A percentile compares a stretch with the other conserved stretches of the same genome.
Conservation (phyloP, 805 yeast genomes). For the Nakazawaea peltata region DNA sequence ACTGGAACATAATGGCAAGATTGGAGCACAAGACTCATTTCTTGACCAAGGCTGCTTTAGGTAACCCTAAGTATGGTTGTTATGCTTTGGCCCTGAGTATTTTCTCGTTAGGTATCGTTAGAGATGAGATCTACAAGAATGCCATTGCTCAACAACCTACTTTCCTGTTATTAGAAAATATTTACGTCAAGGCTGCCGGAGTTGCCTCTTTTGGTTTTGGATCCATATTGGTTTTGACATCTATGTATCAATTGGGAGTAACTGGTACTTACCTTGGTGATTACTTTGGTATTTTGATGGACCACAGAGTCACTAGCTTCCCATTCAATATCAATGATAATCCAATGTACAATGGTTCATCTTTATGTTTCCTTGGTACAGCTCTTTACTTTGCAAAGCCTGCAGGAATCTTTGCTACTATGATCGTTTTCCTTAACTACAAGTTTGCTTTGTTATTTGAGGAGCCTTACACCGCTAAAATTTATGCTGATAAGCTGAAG, state of each 20-base stretch:
- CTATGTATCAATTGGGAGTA: conserved; percentile 90
- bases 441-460: conserved; percentile 77
- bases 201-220: conserved; percentile 54
- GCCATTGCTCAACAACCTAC: conserved; percentile 71
- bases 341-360: conserved; percentile 96
- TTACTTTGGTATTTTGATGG: conserved; percentile 93
- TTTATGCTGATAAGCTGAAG: conserved; percentile 46
- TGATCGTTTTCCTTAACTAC: conserved; percentile 76
- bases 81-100: conserved; percentile 77
- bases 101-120: conserved; percentile 73
- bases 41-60: conserved; percentile 67
- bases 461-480: conserved; percentile 92
- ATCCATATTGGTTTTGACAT: conserved; percentile 68
- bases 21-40: conserved; percentile 71
- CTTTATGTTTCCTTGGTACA: conserved; percentile 83
- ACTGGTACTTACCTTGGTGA: conserved; percentile 97
- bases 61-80: conserved; percentile 67
- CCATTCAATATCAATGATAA: conserved; percentile 88
- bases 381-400: conserved; percentile 87
- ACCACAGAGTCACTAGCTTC: conserved; percentile 80
- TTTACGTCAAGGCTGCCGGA: conserved; percentile 41
- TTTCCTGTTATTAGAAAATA: conserved; percentile 40
- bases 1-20: conserved; percentile 93
- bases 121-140: conserved; percentile 68
- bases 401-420: conserved; percentile 71